These are phyloP conservation scores for Naganishia randhawae DNA, from an alignment of 768 basidiomycete genomes.

Conservation along the genomic window DNA sequence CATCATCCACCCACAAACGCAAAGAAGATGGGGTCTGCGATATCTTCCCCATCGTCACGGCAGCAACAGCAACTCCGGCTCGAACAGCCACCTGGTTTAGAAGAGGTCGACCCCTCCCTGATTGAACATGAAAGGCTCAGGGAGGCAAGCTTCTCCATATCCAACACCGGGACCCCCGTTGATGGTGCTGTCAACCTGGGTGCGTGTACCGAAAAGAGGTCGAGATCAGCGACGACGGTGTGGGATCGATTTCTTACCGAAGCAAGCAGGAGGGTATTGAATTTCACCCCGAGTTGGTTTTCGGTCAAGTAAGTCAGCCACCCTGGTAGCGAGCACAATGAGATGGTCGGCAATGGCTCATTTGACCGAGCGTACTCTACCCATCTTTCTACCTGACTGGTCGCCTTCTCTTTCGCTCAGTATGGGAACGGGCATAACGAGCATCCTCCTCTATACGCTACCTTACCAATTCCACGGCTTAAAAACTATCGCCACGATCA, in stretches of 20 bases:
- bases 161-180: background rate
- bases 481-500: constrained; percentile 32
- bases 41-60: background rate
- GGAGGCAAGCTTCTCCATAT: background rate
- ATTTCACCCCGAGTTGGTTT: constrained; percentile 28
- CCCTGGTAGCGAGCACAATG: background rate
- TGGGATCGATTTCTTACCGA: background rate
- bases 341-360: too few species aligned
- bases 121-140: constrained; percentile 9
- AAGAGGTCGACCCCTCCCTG: constrained; percentile 13
- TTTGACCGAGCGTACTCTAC: background rate
- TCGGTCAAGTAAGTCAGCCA: constrained; percentile 14
- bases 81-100: constrained; percentile 15
- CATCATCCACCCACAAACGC: background rate
- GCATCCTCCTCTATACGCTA: constrained; percentile 44
- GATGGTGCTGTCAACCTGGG: too few species aligned
- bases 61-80: background rate
- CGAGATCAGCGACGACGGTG: background rate
- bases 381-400: background rate
- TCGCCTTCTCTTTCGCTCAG: constrained; percentile 7
- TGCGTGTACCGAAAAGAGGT: background rate
- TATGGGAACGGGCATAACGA: constrained; percentile 48
- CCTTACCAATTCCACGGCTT: constrained; percentile 48
- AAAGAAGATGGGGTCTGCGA: background rate
- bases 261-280: constrained; percentile 12